phyloP scores from a whole-genome alignment of 75 land plant species.

The Sequoiadendron giganteum region DNA sequence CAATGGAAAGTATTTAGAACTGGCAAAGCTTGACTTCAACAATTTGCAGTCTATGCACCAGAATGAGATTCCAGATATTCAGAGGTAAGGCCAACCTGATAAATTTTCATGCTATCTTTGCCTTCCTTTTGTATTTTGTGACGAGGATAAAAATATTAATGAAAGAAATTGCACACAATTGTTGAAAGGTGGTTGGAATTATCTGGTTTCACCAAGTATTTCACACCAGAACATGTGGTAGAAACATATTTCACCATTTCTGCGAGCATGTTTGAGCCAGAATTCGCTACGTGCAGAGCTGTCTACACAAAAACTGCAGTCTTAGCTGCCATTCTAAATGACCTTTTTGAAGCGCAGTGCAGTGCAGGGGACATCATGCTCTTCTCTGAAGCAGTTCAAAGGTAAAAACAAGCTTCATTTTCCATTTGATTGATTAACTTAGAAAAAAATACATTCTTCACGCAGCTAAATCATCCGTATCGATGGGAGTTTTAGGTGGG shows the following conservation, averaged over 20 bases:
- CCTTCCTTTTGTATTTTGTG: background rate
- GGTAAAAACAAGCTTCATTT: slow-evolving; percentile 4
- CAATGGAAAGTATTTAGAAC: slow-evolving; percentile 29
- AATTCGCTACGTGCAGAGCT: slow-evolving; percentile 26
- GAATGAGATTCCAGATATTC: slow-evolving; percentile 26
- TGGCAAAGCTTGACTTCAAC: slow-evolving; percentile 58
- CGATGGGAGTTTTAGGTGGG: slow-evolving; percentile 28
- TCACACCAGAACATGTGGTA: slow-evolving; percentile 29
- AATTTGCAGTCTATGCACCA: slow-evolving; percentile 34
- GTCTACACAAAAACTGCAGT: slow-evolving; percentile 29
- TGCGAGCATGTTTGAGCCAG: slow-evolving; percentile 27
- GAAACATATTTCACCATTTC: slow-evolving; percentile 41
- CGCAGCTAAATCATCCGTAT: background rate
- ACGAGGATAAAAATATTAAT: background rate
- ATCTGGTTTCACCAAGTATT: slow-evolving; percentile 31
- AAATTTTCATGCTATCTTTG: background rate
- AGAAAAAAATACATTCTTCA: background rate
- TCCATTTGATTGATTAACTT: background rate
- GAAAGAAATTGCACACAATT: too few species aligned
- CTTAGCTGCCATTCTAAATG: slow-evolving; percentile 29
- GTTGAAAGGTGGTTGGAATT: slow-evolving; percentile 60
- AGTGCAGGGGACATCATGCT: slow-evolving; percentile 27
- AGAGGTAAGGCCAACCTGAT: slow-evolving; percentile 13
- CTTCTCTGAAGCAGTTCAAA: slow-evolving; percentile 32
- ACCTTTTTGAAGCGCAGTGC: slow-evolving; percentile 34